Evolutionary conservation across 139 green algal genomes (phyloP), one percentile per base, ranked within the genome.

Genomic region (Chlamydomonas incerta): DNA sequence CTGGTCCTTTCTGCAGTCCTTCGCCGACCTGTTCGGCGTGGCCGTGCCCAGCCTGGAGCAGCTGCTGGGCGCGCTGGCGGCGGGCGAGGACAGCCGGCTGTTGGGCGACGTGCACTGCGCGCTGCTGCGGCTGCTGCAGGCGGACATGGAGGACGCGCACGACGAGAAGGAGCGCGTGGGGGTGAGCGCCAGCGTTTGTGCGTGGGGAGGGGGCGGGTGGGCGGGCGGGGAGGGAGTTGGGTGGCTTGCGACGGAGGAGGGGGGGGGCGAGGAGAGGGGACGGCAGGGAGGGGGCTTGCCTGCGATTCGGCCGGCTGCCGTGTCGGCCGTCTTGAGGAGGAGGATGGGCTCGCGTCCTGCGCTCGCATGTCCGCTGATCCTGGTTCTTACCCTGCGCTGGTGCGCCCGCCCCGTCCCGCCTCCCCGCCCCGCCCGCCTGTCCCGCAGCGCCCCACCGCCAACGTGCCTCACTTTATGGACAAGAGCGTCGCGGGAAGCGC

Each of bases 1-100:
- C 17, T 96, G 92, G 90, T 74, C 57, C 77, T 97, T 98, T 86
- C 81, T 98, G 33, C 81, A 91, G 57, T 87, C 80, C 63, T 98
- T 99, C 55, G 52, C 75, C 9, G 90, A 94, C n/a, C 55, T 95
- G 37, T 80, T 99, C 67, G 95, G 94, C 21, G 37, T 98, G 26
- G 41, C 68, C 41, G 66, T 83, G 17, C 88, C 90, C 47, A 88
- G 89, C 21, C 31, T 97, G 80, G 90, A 95, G 55, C 80, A 92
- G 21, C 91, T 97, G 63, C 76, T 95, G 50, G 62, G 52, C 52
- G 80, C 80, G n/a, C 74, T 97, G 46, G 72, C 88, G 62, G 69
- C 88, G 67, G 94, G 94, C 66, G 60, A 66, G 72, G 72, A 72
- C 60, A 90, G 74, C 58, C 76, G 46, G 24, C 85, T 97, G 79